phyloP scores from a whole-genome alignment of 352 stramenopile species.

The Halophytophthora polymorphica region DNA sequence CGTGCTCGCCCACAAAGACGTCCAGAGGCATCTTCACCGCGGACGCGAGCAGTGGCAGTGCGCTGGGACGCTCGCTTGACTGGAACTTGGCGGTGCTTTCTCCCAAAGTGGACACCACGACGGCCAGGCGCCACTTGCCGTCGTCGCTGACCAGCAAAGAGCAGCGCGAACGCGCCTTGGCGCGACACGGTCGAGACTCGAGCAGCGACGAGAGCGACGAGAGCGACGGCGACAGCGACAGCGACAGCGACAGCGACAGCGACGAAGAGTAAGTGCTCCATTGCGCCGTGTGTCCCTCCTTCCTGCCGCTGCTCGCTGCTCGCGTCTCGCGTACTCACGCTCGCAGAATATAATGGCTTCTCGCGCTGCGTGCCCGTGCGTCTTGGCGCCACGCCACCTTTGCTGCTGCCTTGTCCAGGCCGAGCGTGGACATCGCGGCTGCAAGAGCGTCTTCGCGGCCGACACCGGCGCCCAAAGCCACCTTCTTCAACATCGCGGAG shows the following conservation, averaged over 20 bases:
- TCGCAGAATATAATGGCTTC: constrained; percentile 4
- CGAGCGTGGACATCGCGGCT: constrained; percentile 5
- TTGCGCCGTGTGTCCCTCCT: constrained; percentile 17
- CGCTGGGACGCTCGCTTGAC: constrained; percentile 25
- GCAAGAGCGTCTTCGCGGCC: constrained; percentile 9
- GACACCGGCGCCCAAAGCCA: constrained; percentile 17
- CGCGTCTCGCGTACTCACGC: neutral
- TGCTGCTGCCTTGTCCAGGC: constrained; percentile 5
- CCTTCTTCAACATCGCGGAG: constrained; percentile 72
- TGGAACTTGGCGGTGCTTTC: constrained; percentile 66
- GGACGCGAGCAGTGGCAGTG: constrained; percentile 7
- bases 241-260: constrained; percentile 43
- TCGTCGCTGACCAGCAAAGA: constrained; percentile 32
- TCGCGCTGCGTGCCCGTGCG: neutral
- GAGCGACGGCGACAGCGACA: no score
- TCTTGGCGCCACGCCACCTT: constrained; percentile 1
- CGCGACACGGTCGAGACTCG: constrained; percentile 11
- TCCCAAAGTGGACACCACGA: constrained; percentile 46
- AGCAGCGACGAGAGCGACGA: constrained; percentile 11
- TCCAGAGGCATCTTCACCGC: constrained; percentile 44
- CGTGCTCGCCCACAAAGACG: constrained; percentile 55
- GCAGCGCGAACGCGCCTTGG: constrained; percentile 35
- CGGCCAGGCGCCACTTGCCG: constrained; percentile 29
- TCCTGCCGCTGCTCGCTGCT: constrained; percentile 4
- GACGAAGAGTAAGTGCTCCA: constrained; percentile 53